Base-by-base conservation (phyloP, 176 grass and related monocot species). In the Rhynchospora tenuis region DNA sequence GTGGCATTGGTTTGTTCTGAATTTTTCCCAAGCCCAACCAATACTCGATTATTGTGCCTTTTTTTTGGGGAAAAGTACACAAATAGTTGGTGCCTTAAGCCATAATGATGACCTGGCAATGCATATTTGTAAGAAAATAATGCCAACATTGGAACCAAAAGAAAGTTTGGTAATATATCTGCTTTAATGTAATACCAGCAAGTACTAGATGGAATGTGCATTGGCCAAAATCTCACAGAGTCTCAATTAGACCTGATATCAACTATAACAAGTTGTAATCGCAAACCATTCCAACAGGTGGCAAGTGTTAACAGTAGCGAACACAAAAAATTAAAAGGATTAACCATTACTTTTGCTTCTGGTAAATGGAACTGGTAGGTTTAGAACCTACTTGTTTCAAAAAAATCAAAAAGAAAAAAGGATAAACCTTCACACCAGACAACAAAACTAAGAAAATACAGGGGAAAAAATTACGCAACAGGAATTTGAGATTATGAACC, bases 401-500 rank as follows among this genome's bases (percentile, higher is more conserved):
- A n/a, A n/a, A n/a, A n/a, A n/a, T n/a, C n/a, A n/a, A n/a, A n/a
- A n/a, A n/a, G n/a, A n/a, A n/a, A 44, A 0, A 51, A 74, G 76
- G n/a, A 60, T 17, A 50, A 24, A 80, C 0, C 29, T 29, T 12
- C n/a, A 29, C 11, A 29, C 11, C 13, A 43, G 20, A 24, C 45
- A 64, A 47, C 2, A 57, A 55, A 64, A 81, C 47, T 50, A 47
- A 64, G 12, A 61, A 48, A 26, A 81, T 44, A 23, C 27, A 22
- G 1, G 64, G 28, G n/a, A 64, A 59, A 31, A 78, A 50, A 26
- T 51, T 15, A 74, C 26, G 22, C 9, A n/a, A 57, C 50, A 16
- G 29, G 86, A 17, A 64, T 46, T 43, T 17, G 26, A 1, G 59
- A 54, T 84, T 44, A 71, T 43, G 69, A 91, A 94, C 95, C 95